Conservation (phyloP, 2,329 filamentous ascomycete species). For the Colletotrichum tofieldiae region DNA sequence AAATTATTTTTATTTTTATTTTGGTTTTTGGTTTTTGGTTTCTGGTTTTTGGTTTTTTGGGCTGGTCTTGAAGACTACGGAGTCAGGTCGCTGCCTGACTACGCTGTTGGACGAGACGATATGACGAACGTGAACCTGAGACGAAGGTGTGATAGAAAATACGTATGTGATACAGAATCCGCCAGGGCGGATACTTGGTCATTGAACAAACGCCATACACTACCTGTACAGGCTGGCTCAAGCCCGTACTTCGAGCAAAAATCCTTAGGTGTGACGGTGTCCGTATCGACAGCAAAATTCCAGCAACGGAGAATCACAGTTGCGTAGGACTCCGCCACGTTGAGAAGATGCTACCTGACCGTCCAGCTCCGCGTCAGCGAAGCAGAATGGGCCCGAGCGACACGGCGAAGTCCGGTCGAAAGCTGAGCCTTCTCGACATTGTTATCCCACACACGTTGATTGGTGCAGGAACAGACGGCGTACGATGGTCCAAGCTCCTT, state of each 20-base stretch:
- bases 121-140: not conserved
- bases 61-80: not conserved
- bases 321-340: not conserved
- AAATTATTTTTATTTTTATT: not conserved
- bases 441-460: not conserved
- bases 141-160: not conserved
- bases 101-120: not conserved
- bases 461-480: not conserved
- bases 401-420: not conserved
- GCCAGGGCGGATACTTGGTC: not conserved
- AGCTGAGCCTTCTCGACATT: not conserved
- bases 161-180: not conserved
- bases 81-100: not conserved
- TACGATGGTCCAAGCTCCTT: not conserved
- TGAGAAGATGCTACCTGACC: not conserved
- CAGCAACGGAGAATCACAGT: not conserved
- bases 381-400: not conserved
- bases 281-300: not conserved
- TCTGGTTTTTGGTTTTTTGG: not conserved
- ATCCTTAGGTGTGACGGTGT: not conserved
- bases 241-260: not conserved
- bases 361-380: not conserved
- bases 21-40: too few relatives aligned
- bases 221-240: not conserved
- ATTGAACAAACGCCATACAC: not conserved